These are phyloP conservation scores for Lactarius tabidus DNA, from an alignment of 768 basidiomycete genomes.

Conservation along the genomic window DNA sequence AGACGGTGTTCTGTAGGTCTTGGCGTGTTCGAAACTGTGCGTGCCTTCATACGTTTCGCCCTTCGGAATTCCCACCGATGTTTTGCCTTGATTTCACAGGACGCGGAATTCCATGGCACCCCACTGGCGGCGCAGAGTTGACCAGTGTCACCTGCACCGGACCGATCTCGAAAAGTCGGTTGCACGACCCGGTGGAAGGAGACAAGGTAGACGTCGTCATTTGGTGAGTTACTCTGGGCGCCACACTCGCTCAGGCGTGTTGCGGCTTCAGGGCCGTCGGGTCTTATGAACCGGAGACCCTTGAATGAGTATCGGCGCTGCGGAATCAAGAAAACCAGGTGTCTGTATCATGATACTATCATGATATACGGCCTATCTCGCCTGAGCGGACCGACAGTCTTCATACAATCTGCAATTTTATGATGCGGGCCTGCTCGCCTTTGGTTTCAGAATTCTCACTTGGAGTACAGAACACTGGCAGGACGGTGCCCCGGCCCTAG, in stretches of 20 bases:
- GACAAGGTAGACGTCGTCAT: not conserved
- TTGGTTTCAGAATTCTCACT: not conserved
- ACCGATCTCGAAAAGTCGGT: not conserved
- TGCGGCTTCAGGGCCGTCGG: not conserved
- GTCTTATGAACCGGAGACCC: not conserved
- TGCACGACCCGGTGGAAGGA: not conserved
- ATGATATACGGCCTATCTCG: not conserved
- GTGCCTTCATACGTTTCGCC: not conserved
- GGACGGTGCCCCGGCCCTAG: not conserved
- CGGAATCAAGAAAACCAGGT: not conserved
- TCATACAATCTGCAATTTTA: not conserved
- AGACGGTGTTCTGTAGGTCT: not conserved
- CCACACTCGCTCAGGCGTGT: not conserved
- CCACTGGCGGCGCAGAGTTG: not conserved
- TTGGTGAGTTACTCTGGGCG: not conserved
- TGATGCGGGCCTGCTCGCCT: not conserved
- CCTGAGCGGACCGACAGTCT: not conserved
- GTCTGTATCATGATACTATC: not conserved
- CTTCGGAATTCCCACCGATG: not conserved
- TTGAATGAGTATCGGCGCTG: not conserved
- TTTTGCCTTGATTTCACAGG: not conserved
- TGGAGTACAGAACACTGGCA: not conserved
- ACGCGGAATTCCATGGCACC: not conserved
- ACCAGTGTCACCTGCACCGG: not conserved
- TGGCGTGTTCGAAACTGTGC: not conserved